Evolutionary conservation across 352 stramenopile species (phyloP), one percentile per base, ranked within the genome.

Genomic region (Thraustotheca clavata): DNA sequence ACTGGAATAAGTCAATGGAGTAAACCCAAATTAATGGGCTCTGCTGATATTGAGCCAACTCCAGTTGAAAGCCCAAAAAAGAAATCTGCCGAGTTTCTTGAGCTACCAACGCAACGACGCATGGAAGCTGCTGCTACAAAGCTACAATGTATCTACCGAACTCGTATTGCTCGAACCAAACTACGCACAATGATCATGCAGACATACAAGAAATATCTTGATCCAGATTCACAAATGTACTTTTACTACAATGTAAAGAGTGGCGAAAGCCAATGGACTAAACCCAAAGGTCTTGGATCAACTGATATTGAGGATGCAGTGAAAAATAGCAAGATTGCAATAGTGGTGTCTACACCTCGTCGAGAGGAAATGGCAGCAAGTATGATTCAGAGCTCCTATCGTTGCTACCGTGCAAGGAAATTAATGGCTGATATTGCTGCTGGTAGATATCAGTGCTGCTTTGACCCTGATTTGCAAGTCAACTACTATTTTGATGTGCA

Each of bases 191-290:
- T 83, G 4, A 67, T 68, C 1, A 68, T 41, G 24, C 68, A 71
- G 20, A 73, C 71, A 22, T 76, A 83, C 39, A 67, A 79, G 59
- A 76, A 74, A 38, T 47, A 75, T 22, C 79, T 76, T 16, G 73
- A 83, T 31, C 50, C 62, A 0, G 73, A 74, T 36, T 76, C 69
- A 33, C 67, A 72, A 16, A 59, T 69, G 8, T 86, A 73, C 74
- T 86, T 84, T 36, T 86, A 77, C 41, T 83, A 75, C 65, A 86
- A 83, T 62, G 62, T 55, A 27, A 75, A 75, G 47, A 82, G 75
- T 3, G 73, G 80, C 33, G 68, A 73, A 27, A 82, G 68, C 29
- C 82, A 82, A 67, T 86, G 73, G 76, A 75, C 77, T 55, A 77
- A 70, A 16, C 55, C 55, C 9, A 16, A 20, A 16, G 24, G 36